A percentile compares a stretch with the other conserved stretches of the same genome.
Evolutionary conservation across 768 basidiomycete genomes (phyloP).

Genomic region (Psilocybe azurescens): DNA sequence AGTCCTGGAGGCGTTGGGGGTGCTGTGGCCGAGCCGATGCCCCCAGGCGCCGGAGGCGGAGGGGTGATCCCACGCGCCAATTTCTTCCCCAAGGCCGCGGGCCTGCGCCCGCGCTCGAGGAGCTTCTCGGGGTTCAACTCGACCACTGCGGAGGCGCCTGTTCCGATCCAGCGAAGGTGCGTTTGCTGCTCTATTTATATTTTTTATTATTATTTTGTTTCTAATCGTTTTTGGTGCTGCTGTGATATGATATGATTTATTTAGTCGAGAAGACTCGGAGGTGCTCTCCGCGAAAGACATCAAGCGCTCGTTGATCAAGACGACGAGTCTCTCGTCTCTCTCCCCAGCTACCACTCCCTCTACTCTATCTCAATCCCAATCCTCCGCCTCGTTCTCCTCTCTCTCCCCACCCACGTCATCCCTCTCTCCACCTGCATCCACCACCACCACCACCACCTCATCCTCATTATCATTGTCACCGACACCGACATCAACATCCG

Average conservation of each 20-base stretch:
- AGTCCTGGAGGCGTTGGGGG: neutral
- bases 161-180: conserved; percentile 37
- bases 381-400: conserved; percentile 21
- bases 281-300: conserved; percentile 7
- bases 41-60: neutral
- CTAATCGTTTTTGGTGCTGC: neutral
- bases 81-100: conserved; percentile 62
- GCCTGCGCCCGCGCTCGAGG: conserved; percentile 67
- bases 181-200: conserved; percentile 17
- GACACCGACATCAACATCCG: too few relatives aligned
- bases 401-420: conserved; percentile 15
- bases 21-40: neutral
- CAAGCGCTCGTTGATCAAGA: conserved; percentile 11
- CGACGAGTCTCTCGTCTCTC: neutral
- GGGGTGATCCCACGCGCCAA: conserved; percentile 59
- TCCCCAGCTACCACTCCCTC: too few relatives aligned
- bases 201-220: neutral
- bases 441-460: conserved; percentile 23
- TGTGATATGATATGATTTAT: too few relatives aligned
- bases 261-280: conserved; percentile 7
- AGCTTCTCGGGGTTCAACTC: conserved; percentile 78
- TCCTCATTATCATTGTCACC: conserved; percentile 9
- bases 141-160: conserved; percentile 31
- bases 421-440: conserved; percentile 8
- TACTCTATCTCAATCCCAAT: neutral